A percentile compares a stretch with the other conserved stretches of the same genome.
Evolutionary conservation across 495 filamentous ascomycete species (phyloP).

Genomic region (Friedmanniomyces simplex): DNA sequence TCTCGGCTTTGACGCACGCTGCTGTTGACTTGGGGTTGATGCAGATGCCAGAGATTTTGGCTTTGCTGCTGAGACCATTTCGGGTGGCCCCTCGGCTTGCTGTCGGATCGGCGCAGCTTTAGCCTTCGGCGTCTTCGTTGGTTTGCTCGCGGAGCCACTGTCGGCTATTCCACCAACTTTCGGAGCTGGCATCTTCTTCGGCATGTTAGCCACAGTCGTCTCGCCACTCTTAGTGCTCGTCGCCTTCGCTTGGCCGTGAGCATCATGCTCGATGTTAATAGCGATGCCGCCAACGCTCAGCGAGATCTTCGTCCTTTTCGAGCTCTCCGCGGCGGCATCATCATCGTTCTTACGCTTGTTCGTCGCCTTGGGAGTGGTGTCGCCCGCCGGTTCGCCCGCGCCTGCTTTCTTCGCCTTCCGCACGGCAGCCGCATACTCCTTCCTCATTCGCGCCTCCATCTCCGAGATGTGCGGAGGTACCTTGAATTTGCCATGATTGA

Average conservation of each 20-base stretch:
- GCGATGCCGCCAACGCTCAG: constrained; percentile 6
- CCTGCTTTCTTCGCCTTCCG: constrained; percentile 33
- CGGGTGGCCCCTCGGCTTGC: background rate
- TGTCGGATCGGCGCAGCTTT: background rate
- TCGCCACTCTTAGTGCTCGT: background rate
- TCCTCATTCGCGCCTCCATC: constrained; percentile 44
- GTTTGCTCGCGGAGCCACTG: background rate
- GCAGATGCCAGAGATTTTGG: background rate
- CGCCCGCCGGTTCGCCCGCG: constrained; percentile 5
- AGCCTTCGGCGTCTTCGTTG: background rate
- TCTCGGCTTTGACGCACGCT: no score
- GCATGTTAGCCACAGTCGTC: no score
- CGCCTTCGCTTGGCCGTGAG: background rate
- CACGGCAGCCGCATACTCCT: constrained; percentile 39
- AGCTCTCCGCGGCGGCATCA: background rate
- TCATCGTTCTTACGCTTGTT: background rate
- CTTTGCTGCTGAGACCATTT: background rate
- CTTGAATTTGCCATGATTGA: constrained; percentile 35
- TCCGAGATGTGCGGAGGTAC: constrained; percentile 36
- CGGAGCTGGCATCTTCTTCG: background rate
- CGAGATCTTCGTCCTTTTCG: constrained; percentile 10
- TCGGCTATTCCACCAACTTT: background rate
- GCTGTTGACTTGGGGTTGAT: no score
- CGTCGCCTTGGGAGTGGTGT: constrained; percentile 11
- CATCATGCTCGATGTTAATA: constrained; percentile 7